Base-by-base conservation (phyloP, 1,284 basidiomycete species). In the Neotropicomus parvogracilis region DNA sequence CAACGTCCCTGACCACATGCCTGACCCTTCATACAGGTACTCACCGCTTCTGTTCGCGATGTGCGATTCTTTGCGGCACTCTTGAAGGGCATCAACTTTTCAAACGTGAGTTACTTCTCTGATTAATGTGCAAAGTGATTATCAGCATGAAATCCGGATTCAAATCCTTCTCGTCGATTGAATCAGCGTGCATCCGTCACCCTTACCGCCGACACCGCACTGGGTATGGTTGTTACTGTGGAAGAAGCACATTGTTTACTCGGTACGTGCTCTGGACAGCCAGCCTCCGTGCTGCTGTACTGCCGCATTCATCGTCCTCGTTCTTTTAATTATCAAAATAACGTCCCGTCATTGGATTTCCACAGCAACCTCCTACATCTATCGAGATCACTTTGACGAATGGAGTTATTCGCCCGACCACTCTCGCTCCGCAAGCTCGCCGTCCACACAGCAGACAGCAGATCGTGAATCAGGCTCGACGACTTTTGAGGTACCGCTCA, bases 161-260 rank as follows among this genome's bases (percentile, higher is more conserved):
- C 20, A 13, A 14, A 53, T 39, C 9, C 24, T 27, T 26, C 13
- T 29, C 16, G 28, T 41, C 27, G 26, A 39, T 41, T 24, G 45
- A 34, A 27, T 26, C 53, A 94, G 89, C 81, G 83, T 57, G 93
- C 89, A n/a, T 85, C 81, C 1, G 73, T 95, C 44, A 83, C 79
- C 8, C 76, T 92, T 12, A 79, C 81, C 17, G 53, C 62, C 4
- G 71, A 77, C 33, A 74, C 76, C 19, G 92, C 91, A 2, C 66
- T 97, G 27, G 93, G 91, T 1, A 70, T 97, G 52, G 80, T 81
- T n/a, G 78, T 95, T 26, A 80, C 81, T n/a, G 91, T 92, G 10
- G 91, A 97, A 70, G 90, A 95, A 63, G 83, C 88, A 5, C 78
- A 85, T 39, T 83, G 85, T 1, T 71, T 95, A 7, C 73, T 87